A percentile compares a stretch with the other conserved stretches of the same genome.
These are phyloP conservation scores for Candida odintsovae DNA, from an alignment of 805 yeast genomes.

Conservation along the genomic window DNA sequence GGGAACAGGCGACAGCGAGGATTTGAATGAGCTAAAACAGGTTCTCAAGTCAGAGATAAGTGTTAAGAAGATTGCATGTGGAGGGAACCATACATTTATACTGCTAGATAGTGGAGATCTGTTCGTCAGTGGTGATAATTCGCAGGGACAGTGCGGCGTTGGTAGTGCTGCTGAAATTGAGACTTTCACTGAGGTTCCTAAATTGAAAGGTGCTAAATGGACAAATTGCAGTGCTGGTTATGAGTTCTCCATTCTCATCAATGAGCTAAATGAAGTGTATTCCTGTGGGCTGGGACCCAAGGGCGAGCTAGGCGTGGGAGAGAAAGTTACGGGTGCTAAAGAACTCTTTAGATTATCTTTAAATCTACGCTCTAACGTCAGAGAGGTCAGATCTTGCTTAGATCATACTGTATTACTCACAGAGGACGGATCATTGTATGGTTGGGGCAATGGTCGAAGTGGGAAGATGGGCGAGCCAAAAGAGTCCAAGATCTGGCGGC, in stretches of 20 bases:
- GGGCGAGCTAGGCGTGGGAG: slow-evolving; percentile 69
- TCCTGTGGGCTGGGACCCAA: slow-evolving; percentile 58
- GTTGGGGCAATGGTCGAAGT: slow-evolving; percentile 67
- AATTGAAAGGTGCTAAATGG: slow-evolving; percentile 29
- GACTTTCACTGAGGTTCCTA: slow-evolving; percentile 19
- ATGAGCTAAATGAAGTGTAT: slow-evolving; percentile 34
- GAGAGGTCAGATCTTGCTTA: slow-evolving; percentile 33
- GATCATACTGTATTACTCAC: slow-evolving; percentile 38
- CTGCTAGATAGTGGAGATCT: slow-evolving; percentile 47
- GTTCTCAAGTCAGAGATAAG: slow-evolving; percentile 7
- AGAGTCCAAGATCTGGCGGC: slow-evolving; percentile 11
- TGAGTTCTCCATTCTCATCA: slow-evolving; percentile 60
- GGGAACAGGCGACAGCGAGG: slow-evolving; percentile 54
- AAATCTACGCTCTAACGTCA: slow-evolving; percentile 6
- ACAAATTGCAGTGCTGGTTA: slow-evolving; percentile 65
- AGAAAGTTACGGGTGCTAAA: slow-evolving; percentile 3
- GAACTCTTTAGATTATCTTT: slow-evolving; percentile 9
- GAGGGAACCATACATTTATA: slow-evolving; percentile 82
- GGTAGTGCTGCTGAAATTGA: neutral
- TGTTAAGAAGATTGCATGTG: slow-evolving; percentile 54
- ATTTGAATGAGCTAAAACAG: slow-evolving; percentile 27
- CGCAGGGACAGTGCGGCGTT: slow-evolving; percentile 50
- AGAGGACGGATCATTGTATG: slow-evolving; percentile 40
- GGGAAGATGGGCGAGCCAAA: slow-evolving; percentile 40
- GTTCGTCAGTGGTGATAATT: slow-evolving; percentile 55